These are phyloP conservation scores for Ciborinia camelliae DNA, from an alignment of 2,329 filamentous ascomycete genomes.

Conservation along the genomic window DNA sequence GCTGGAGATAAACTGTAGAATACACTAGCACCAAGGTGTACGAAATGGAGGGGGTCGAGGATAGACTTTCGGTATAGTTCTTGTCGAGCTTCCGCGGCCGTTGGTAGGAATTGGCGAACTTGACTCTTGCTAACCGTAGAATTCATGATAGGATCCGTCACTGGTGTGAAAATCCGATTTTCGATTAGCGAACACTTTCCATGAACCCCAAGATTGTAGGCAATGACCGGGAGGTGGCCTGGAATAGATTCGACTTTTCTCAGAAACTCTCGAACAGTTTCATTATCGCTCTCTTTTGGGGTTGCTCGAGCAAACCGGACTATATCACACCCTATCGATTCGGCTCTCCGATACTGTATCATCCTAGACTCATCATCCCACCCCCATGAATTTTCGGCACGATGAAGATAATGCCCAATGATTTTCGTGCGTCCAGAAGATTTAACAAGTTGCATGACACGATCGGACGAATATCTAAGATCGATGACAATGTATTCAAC, in stretches of 20 bases:
- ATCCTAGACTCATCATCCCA: slow-evolving; percentile 51
- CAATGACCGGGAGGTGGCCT: slow-evolving; percentile 42
- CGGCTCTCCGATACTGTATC: slow-evolving; percentile 49
- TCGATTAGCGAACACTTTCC: slow-evolving; percentile 55
- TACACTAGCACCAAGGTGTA: slow-evolving; percentile 70
- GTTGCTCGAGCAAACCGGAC: slow-evolving; percentile 54
- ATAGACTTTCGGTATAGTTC: slow-evolving; percentile 65
- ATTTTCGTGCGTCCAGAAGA: slow-evolving; percentile 51
- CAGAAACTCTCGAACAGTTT: slow-evolving; percentile 35
- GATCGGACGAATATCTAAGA: slow-evolving; percentile 49
- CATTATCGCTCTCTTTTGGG: slow-evolving; percentile 49
- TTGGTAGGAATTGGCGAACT: slow-evolving; percentile 40
- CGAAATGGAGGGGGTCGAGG: slow-evolving; percentile 67
- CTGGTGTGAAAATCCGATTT: slow-evolving; percentile 55
- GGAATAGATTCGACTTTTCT: slow-evolving; percentile 31
- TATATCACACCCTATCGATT: slow-evolving; percentile 51
- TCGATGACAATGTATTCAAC: slow-evolving; percentile 65
- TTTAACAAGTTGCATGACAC: slow-evolving; percentile 45
- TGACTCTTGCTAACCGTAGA: slow-evolving; percentile 46
- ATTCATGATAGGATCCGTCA: slow-evolving; percentile 53
- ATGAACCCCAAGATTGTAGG: slow-evolving; percentile 53
- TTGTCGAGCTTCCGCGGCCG: slow-evolving; percentile 59
- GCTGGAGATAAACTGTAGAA: slow-evolving; percentile 71
- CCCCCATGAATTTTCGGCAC: slow-evolving; percentile 35
- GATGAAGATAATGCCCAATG: slow-evolving; percentile 48